phyloP scores from a whole-genome alignment of 2,329 filamentous ascomycete species.

The Delphinella strobiligena region DNA sequence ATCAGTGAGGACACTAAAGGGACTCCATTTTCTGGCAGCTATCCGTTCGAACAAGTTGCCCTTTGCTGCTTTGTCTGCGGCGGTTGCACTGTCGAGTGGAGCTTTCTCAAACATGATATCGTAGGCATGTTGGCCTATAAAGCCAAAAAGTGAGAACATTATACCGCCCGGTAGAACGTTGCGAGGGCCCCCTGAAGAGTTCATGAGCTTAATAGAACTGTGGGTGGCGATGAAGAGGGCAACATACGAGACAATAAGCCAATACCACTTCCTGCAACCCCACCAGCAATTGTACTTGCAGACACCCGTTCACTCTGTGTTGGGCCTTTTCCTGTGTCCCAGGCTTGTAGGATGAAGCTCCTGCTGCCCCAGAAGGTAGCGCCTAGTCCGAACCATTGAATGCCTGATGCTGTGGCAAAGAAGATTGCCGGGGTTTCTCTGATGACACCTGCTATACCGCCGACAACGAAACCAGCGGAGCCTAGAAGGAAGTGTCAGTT shows the following conservation, averaged over 20 bases:
- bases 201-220: not conserved
- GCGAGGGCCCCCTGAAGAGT: conserved; percentile 40
- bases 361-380: conserved; percentile 51
- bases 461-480: conserved; percentile 51
- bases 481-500: too few species aligned
- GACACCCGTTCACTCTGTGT: conserved; percentile 48
- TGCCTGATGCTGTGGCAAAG: conserved; percentile 59
- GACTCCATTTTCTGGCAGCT: conserved; percentile 56
- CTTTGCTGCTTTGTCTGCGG: conserved; percentile 24
- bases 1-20: conserved; percentile 57
- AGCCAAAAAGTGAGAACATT: conserved; percentile 47
- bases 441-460: conserved; percentile 37
- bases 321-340: conserved; percentile 29
- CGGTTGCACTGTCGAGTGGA: conserved; percentile 18
- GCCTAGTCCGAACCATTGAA: conserved; percentile 73
- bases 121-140: conserved; percentile 43
- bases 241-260: conserved; percentile 43
- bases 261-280: conserved; percentile 44
- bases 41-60: conserved; percentile 35
- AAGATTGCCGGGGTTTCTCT: conserved; percentile 54
- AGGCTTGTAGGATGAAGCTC: conserved; percentile 22
- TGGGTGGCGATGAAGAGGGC: not conserved
- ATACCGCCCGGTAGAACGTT: conserved; percentile 45
- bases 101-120: conserved; percentile 39
- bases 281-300: conserved; percentile 60